phyloP scores from a whole-genome alignment of 1,284 basidiomycete genomes.

The Porodaedalea pini region DNA sequence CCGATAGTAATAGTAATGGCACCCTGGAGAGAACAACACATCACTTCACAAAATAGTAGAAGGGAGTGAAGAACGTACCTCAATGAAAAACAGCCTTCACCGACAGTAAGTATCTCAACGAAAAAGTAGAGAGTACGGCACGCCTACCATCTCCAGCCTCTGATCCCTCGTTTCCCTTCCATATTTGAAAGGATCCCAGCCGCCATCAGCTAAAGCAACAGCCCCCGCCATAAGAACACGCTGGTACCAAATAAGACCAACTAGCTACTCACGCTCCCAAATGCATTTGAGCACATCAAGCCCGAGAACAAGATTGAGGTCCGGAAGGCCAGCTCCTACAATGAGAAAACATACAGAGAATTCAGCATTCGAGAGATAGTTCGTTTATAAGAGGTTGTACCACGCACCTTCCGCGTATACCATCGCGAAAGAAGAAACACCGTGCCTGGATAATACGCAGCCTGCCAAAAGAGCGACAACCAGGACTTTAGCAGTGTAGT shows the following conservation, averaged over 20 bases:
- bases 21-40: constrained; percentile 12
- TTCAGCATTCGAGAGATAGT: too few species aligned
- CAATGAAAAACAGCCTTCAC: constrained; percentile 29
- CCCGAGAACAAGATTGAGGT: constrained; percentile 41
- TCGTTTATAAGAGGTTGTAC: too few species aligned
- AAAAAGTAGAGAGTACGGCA: neutral
- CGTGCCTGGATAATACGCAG: constrained; percentile 25
- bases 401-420: constrained; percentile 26
- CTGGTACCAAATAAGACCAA: constrained; percentile 4
- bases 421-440: constrained; percentile 25
- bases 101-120: neutral
- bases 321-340: constrained; percentile 32
- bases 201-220: constrained; percentile 34
- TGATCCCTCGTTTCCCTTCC: constrained; percentile 40
- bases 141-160: constrained; percentile 39
- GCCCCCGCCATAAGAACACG: constrained; percentile 21
- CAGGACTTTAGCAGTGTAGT: too few species aligned
- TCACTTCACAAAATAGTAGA: neutral
- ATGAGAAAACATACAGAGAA: neutral
- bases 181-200: constrained; percentile 43
- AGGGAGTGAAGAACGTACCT: constrained; percentile 16
- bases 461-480: constrained; percentile 8
- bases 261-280: constrained; percentile 30
- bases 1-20: constrained; percentile 22
- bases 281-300: constrained; percentile 41